A percentile compares a stretch with the other conserved stretches of the same genome.
Conservation (phyloP, 2,329 filamentous ascomycete genomes). For the Diaporthe sp. region DNA sequence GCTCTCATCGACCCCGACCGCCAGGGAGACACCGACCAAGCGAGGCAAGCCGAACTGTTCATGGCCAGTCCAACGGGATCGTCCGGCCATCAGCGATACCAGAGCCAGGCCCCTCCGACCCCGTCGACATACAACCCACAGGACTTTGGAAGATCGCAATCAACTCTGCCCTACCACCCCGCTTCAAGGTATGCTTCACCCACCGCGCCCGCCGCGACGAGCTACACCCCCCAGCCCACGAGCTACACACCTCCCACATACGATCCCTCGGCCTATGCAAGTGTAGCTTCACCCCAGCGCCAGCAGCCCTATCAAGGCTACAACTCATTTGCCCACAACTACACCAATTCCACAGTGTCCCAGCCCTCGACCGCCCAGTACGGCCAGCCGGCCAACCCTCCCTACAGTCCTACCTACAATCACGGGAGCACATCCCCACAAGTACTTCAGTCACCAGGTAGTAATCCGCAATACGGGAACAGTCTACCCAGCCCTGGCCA, state of each 20-base stretch:
- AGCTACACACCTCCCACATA: conserved; percentile 65
- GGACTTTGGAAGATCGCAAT: conserved; percentile 67
- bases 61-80: conserved; percentile 61
- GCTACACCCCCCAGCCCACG: conserved; percentile 51
- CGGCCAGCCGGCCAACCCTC: conserved; percentile 50
- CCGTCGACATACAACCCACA: conserved; percentile 77
- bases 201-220: conserved; percentile 37
- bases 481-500: conserved; percentile 48
- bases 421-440: conserved; percentile 32
- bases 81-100: conserved; percentile 63
- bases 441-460: conserved; percentile 28
- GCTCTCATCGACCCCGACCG: conserved; percentile 57
- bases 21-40: conserved; percentile 36
- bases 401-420: conserved; percentile 40
- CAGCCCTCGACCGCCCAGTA: conserved; percentile 48
- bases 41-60: conserved; percentile 71
- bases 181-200: conserved; percentile 51
- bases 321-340: conserved; percentile 55
- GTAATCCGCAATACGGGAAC: conserved; percentile 50
- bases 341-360: conserved; percentile 50
- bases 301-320: conserved; percentile 62
- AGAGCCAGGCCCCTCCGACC: conserved; percentile 57
- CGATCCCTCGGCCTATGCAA: conserved; percentile 70
- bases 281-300: conserved; percentile 58
- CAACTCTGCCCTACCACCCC: conserved; percentile 62